Conservation (phyloP, 441 rosid genomes). For the Populus trichocarpa region DNA sequence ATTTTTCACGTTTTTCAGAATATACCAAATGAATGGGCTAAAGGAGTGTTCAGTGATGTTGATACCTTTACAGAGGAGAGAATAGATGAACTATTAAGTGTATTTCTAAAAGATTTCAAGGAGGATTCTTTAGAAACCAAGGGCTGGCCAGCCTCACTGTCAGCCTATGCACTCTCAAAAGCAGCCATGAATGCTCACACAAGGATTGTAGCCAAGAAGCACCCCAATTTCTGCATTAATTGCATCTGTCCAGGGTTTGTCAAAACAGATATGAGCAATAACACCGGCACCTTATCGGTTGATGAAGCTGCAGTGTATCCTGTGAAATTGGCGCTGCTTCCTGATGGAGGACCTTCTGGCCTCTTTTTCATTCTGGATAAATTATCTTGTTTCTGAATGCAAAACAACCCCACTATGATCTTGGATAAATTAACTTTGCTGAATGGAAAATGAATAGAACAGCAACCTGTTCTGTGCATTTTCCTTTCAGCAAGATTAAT, state of each 20-base stretch:
- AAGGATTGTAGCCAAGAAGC: slow-evolving; percentile 23
- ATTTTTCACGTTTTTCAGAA: neutral
- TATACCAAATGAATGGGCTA: neutral
- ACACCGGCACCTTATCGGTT: slow-evolving; percentile 20
- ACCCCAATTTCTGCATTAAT: slow-evolving; percentile 26
- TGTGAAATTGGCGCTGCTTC: slow-evolving; percentile 20
- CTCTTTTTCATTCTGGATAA: slow-evolving; percentile 22
- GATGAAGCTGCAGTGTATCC: slow-evolving; percentile 34
- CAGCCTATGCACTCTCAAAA: slow-evolving; percentile 26
- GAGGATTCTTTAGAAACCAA: slow-evolving; percentile 22
- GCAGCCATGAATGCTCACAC: slow-evolving; percentile 30
- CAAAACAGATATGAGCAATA: slow-evolving; percentile 21
- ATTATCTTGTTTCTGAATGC: slow-evolving; percentile 4
- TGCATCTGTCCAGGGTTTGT: slow-evolving; percentile 27
- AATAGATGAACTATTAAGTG: slow-evolving; percentile 27
- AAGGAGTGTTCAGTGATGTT: slow-evolving; percentile 2
- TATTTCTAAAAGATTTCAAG: slow-evolving; percentile 26
- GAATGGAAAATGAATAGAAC: no score
- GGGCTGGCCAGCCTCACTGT: slow-evolving; percentile 9
- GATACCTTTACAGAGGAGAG: slow-evolving; percentile 25
- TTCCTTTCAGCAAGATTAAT: no score
- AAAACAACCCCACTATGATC: neutral
- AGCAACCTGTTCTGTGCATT: no score
- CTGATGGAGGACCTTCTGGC: slow-evolving; percentile 1
- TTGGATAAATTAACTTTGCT: no score